Conservation (phyloP, 768 basidiomycete genomes). For the Melanogaster broomeanus region DNA sequence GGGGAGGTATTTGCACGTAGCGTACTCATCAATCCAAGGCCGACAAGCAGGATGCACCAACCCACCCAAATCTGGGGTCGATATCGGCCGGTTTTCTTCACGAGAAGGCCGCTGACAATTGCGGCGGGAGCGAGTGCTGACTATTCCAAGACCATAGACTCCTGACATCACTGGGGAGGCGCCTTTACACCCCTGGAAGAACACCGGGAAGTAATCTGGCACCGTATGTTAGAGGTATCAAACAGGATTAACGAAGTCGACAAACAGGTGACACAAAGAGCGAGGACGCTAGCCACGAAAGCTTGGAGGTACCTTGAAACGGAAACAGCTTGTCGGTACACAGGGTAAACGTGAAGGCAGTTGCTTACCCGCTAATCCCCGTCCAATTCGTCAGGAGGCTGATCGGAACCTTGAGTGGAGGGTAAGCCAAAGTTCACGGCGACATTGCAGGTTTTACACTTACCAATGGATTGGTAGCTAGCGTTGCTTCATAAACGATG, state of each 20-base stretch:
- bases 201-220: slow-evolving; percentile 42
- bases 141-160: slow-evolving; percentile 35
- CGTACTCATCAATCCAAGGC: slow-evolving; percentile 37
- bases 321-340: not conserved
- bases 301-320: slow-evolving; percentile 36
- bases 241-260: not conserved
- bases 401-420: slow-evolving; percentile 8
- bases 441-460: not conserved
- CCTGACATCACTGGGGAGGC: slow-evolving; percentile 38
- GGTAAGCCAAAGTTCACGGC: not conserved
- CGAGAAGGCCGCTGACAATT: slow-evolving; percentile 38
- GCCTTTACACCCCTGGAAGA: slow-evolving; percentile 42
- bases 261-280: slow-evolving; percentile 24
- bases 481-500: slow-evolving; percentile 39
- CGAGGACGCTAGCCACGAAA: slow-evolving; percentile 25
- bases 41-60: slow-evolving; percentile 37
- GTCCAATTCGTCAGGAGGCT: slow-evolving; percentile 34
- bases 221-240: not conserved
- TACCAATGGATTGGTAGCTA: slow-evolving; percentile 33
- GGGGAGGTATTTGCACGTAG: slow-evolving; percentile 21
- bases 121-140: slow-evolving; percentile 40
- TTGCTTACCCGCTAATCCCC: slow-evolving; percentile 24
- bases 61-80: slow-evolving; percentile 35
- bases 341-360: not conserved
- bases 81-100: slow-evolving; percentile 39